A percentile compares a stretch with the other conserved stretches of the same genome.
phyloP scores from a whole-genome alignment of 768 basidiomycete species.

The Termitomyces sp. region DNA sequence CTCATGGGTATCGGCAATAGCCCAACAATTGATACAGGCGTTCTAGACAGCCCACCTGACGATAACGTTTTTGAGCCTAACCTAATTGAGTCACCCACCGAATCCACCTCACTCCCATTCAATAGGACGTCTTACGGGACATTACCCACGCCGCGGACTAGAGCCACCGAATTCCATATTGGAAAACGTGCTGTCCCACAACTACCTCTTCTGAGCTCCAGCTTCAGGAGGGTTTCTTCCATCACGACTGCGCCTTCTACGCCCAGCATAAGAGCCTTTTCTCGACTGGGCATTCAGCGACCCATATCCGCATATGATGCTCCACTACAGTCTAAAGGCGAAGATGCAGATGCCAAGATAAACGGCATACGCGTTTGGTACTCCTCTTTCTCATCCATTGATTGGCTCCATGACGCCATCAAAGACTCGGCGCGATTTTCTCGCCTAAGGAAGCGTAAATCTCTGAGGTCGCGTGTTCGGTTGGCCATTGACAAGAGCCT shows the following conservation, averaged over 20 bases:
- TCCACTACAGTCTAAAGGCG: slow-evolving; percentile 29
- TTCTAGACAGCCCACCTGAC: slow-evolving; percentile 3
- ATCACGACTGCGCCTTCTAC: slow-evolving; percentile 31
- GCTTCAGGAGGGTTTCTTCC: slow-evolving; percentile 24
- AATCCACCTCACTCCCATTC: slow-evolving; percentile 32
- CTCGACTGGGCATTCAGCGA: slow-evolving; percentile 43
- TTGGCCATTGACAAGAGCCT: slow-evolving; percentile 70
- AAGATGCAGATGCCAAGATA: slow-evolving; percentile 56
- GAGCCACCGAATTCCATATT: slow-evolving; percentile 22
- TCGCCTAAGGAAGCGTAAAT: slow-evolving; percentile 63
- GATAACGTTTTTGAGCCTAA: not conserved
- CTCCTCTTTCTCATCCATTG: slow-evolving; percentile 84
- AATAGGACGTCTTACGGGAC: slow-evolving; percentile 52
- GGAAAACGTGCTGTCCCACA: slow-evolving; percentile 31
- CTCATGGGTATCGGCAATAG: slow-evolving; percentile 50
- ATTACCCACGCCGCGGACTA: slow-evolving; percentile 26
- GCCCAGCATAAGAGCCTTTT: slow-evolving; percentile 33
- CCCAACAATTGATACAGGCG: slow-evolving; percentile 15
- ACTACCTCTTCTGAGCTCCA: slow-evolving; percentile 28
- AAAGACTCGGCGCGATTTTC: slow-evolving; percentile 86
- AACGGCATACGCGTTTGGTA: slow-evolving; percentile 93
- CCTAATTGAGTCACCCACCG: slow-evolving; percentile 19
- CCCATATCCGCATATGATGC: slow-evolving; percentile 76
- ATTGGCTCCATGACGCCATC: slow-evolving; percentile 96
- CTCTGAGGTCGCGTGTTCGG: slow-evolving; percentile 59